These are phyloP conservation scores for Amanita rubescens DNA, from an alignment of 768 basidiomycete species.

Conservation along the genomic window DNA sequence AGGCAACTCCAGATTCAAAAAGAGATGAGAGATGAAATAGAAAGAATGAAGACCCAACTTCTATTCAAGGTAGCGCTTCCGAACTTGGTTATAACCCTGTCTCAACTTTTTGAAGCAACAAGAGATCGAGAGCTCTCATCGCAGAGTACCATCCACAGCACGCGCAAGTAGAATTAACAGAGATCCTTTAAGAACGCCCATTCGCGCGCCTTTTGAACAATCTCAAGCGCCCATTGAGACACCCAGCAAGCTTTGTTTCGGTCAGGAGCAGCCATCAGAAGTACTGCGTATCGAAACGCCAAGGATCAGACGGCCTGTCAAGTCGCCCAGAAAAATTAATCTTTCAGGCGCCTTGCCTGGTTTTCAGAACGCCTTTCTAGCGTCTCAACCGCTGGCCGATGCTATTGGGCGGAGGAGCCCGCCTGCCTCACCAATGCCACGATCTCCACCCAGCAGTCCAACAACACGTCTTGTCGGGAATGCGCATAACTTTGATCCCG, in stretches of 20 bases:
- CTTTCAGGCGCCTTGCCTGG: constrained; percentile 35
- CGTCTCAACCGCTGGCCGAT: constrained; percentile 22
- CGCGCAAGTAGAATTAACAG: constrained; percentile 31
- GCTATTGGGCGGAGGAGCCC: constrained; percentile 13
- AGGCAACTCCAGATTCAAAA: constrained; percentile 49
- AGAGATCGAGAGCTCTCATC: constrained; percentile 50
- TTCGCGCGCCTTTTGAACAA: constrained; percentile 18
- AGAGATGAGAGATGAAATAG: constrained; percentile 60
- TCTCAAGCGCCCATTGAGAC: neutral
- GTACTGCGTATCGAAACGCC: neutral
- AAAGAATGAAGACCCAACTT: constrained; percentile 61
- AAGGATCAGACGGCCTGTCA: neutral
- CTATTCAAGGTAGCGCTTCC: constrained; percentile 49
- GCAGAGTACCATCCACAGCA: constrained; percentile 40
- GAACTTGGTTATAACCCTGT: constrained; percentile 4
- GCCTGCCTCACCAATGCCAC: constrained; percentile 11
- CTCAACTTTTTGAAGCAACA: constrained; percentile 43
- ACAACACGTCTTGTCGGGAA: neutral
- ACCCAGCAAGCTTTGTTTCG: neutral
- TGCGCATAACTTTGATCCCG: neutral
- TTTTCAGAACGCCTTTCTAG: constrained; percentile 47
- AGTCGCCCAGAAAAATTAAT: constrained; percentile 23
- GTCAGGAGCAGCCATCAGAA: neutral
- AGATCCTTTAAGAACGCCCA: constrained; percentile 16
- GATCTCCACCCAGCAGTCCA: constrained; percentile 6